Percentiles rank a stretch among this genome's conserved stretches.
phyloP scores from a whole-genome alignment of 2,329 filamentous ascomycete genomes.

The Bipolaris victoriae region DNA sequence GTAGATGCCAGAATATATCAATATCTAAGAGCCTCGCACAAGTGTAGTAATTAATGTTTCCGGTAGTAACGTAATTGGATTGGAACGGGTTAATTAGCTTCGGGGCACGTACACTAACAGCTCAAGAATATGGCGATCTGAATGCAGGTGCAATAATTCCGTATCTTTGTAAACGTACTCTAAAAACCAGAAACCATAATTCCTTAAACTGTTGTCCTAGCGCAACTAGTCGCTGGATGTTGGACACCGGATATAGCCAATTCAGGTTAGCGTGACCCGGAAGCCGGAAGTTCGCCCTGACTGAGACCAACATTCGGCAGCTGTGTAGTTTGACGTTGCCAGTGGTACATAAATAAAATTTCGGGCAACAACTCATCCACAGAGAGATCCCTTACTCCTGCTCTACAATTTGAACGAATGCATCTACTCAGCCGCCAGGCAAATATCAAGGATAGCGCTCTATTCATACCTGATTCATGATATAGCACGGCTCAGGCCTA shows the following conservation, averaged over 20 bases:
- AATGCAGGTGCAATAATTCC: not conserved
- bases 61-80: not conserved
- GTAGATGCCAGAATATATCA: not conserved
- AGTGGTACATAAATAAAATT: too few species aligned
- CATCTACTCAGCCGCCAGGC: too few species aligned
- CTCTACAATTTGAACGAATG: too few species aligned
- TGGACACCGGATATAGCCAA: not conserved
- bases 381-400: too few species aligned
- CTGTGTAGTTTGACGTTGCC: too few species aligned
- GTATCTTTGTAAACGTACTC: too few species aligned
- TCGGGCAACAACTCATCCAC: too few species aligned
- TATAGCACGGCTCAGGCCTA: too few species aligned
- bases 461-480: too few species aligned
- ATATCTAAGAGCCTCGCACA: not conserved
- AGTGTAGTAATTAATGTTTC: not conserved
- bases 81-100: not conserved
- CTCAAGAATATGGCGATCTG: not conserved
- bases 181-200: not conserved
- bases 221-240: not conserved
- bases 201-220: not conserved
- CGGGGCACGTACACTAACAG: not conserved
- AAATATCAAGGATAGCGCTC: too few species aligned
- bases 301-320: too few species aligned
- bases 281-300: not conserved
- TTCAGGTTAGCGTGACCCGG: not conserved